These are phyloP conservation scores for Penicillium desertorum DNA, from an alignment of 495 filamentous ascomycete species.

Conservation along the genomic window DNA sequence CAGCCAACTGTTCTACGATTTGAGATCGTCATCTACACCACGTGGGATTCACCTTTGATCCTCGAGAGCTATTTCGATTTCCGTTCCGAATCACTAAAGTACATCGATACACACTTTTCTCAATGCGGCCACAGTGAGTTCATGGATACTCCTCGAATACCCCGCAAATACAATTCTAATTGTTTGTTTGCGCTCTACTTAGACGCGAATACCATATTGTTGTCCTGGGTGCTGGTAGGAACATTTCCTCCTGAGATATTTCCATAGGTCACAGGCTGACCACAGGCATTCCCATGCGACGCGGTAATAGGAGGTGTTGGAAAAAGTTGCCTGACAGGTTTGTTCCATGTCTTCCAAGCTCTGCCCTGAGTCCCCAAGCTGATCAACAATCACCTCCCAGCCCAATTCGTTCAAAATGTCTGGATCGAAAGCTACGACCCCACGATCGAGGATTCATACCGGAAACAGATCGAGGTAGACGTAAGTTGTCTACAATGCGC, in stretches of 20 bases:
- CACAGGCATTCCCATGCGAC: conserved; percentile 8
- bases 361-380: conserved; percentile 14
- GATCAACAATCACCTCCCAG: conserved; percentile 44
- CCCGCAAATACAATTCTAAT: conserved; percentile 30
- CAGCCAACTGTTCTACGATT: background rate
- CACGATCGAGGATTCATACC: conserved; percentile 97
- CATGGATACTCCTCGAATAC: conserved; percentile 7
- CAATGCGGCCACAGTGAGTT: conserved; percentile 58
- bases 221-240: conserved; percentile 80
- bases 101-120: conserved; percentile 16
- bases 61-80: conserved; percentile 4
- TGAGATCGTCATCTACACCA: conserved; percentile 11
- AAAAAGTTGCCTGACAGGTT: conserved; percentile 97
- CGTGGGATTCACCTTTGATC: conserved; percentile 17
- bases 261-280: conserved; percentile 14
- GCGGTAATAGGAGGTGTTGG: conserved; percentile 78
- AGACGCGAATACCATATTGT: conserved; percentile 91
- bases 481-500: conserved; percentile 53
- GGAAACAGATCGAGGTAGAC: conserved; percentile 92
- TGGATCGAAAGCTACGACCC: conserved; percentile 99
- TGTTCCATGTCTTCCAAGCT: conserved; percentile 22
- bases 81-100: background rate
- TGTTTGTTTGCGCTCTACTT: background rate
- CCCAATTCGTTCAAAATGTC: conserved; percentile 98
- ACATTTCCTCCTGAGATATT: conserved; percentile 4